Base-by-base conservation (phyloP, 192 early-diverging fungal species). In the Umbelopsis vinacea region DNA sequence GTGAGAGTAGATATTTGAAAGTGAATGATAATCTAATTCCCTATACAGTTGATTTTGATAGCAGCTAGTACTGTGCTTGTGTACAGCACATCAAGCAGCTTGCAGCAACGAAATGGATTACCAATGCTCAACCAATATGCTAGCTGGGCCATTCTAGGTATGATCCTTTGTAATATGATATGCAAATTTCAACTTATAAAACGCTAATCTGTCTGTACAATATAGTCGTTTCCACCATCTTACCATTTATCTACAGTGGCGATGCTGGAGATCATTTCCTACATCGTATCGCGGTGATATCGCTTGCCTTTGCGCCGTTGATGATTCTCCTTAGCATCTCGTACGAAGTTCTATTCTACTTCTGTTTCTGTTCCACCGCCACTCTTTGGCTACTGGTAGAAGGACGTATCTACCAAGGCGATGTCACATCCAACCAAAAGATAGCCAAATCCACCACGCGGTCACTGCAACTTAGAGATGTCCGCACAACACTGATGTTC, bases 331-430 rank as follows among this genome's bases (percentile, higher is more conserved):
- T 98, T n/a, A 94, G 91, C 52, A 88, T 93, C n/a, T 95, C 93
- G 22, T 96, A 96, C 75, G 96, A 98, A 72, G 79, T 88, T 14
- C 81, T 96, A 38, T 98, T 98, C 70, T 98, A 96, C 80, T 89
- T 92, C 76, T 90, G 84, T 68, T 94, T 93, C 67, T 90, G 92
- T 6, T 76, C 79, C 7, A 90, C 89, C 14, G 75, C 96, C 29
- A 68, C 94, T 3, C 74, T 89, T 40, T 96, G 94, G 95, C 79
- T 96, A 46, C 71, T 90, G 48, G 73, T 96, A 52, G 96, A 98
- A 78, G 84, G 78, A 54, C 75, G 69, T 63, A 71, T 87, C 19
- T 87, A 87, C 52, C 66, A 69, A 9, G 69, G 52, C n/a, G 52
- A 52, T 57, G 21, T 66, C 52, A 19, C 71, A 70, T 66, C 52